A percentile compares a stretch with the other conserved stretches of the same genome.
Evolutionary conservation across 1,139 yeast species (phyloP).

Genomic region (Hansenula lynferdii): DNA sequence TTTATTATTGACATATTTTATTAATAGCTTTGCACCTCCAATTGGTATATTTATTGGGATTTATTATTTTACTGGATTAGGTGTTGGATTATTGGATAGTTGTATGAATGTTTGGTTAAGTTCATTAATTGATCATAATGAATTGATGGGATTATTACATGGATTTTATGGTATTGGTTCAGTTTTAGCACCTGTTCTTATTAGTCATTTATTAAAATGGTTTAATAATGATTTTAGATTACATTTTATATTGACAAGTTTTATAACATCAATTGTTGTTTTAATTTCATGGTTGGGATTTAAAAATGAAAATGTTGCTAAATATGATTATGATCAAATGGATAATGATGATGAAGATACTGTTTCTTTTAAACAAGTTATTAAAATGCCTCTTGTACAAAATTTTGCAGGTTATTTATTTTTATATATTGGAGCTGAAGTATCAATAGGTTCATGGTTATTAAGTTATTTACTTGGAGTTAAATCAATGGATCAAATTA

Average conservation of each 20-base stretch:
- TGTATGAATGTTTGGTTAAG: slow-evolving; percentile 58
- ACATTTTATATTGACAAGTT: slow-evolving; percentile 9
- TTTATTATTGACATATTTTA: slow-evolving; percentile 12
- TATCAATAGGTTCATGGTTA: slow-evolving; percentile 68
- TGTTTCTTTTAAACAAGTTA: neutral
- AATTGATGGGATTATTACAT: slow-evolving; percentile 60
- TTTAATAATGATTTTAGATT: slow-evolving; percentile 12
- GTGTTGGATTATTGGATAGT: slow-evolving; percentile 59
- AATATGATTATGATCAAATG: slow-evolving; percentile 20
- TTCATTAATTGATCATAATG: slow-evolving; percentile 50
- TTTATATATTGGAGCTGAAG: slow-evolving; percentile 62
- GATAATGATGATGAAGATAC: slow-evolving; percentile 15
- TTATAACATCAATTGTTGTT: slow-evolving; percentile 1
- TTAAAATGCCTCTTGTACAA: slow-evolving; percentile 17
- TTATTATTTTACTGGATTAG: slow-evolving; percentile 47
- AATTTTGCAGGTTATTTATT: slow-evolving; percentile 47
- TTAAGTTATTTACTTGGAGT: slow-evolving; percentile 52
- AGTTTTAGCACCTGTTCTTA: slow-evolving; percentile 56
- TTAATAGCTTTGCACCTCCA: slow-evolving; percentile 31
- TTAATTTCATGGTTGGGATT: slow-evolving; percentile 30
- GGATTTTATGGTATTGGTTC: slow-evolving; percentile 69
- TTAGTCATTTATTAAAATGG: slow-evolving; percentile 39
- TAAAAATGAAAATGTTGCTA: slow-evolving; percentile 42
- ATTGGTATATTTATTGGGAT: slow-evolving; percentile 31
- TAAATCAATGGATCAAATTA: slow-evolving; percentile 37